phyloP scores from a whole-genome alignment of 2,329 filamentous ascomycete species.

The Aspergillus texensis region DNA sequence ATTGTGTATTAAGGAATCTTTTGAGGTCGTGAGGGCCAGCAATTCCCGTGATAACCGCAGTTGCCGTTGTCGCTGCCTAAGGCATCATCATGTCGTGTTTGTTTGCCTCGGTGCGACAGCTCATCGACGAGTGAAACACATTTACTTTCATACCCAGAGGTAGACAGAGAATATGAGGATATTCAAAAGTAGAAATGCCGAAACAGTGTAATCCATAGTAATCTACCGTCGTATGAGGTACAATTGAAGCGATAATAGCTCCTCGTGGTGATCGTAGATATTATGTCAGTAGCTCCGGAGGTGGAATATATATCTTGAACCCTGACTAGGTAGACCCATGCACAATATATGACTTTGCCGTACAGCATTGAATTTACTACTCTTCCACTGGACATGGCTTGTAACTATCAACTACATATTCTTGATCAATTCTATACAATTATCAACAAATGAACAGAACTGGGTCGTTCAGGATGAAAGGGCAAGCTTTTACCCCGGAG shows the following conservation, averaged over 20 bases:
- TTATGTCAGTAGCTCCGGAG: background rate
- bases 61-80: background rate
- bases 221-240: background rate
- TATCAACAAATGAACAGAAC: background rate
- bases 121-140: background rate
- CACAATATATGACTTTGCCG: background rate
- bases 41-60: background rate
- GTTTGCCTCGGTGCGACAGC: background rate
- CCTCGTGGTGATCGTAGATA: background rate
- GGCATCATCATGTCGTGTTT: background rate
- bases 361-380: background rate
- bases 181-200: background rate
- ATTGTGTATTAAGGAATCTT: too few species aligned
- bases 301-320: background rate
- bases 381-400: background rate
- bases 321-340: rapidly evolving
- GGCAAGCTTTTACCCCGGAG: background rate
- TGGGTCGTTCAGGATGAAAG: background rate
- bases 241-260: background rate
- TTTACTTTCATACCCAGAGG: background rate
- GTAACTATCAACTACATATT: background rate
- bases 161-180: background rate
- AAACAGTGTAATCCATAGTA: rapidly evolving
- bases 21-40: background rate
- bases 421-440: background rate